Percentiles rank a stretch among this genome's conserved stretches.
Conservation (phyloP, 1,284 basidiomycete species). For the Pyrrhoderma noxium region DNA sequence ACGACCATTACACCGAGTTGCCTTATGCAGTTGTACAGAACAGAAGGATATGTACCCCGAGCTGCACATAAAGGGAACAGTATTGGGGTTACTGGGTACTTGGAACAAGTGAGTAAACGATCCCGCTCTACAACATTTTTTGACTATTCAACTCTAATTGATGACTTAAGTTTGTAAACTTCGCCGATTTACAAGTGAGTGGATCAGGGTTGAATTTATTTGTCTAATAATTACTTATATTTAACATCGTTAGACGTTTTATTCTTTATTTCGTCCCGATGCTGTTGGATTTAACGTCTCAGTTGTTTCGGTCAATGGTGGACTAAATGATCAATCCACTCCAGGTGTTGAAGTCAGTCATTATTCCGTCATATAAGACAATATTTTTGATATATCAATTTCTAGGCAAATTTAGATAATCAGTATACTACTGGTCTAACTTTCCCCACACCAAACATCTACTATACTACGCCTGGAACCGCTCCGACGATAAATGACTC, state of each 20-base stretch:
- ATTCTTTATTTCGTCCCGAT: conserved; percentile 25
- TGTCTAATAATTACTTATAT: not conserved
- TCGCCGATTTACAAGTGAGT: conserved; percentile 23
- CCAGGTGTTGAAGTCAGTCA: conserved; percentile 22
- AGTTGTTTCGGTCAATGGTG: conserved; percentile 27
- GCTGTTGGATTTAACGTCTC: conserved; percentile 25
- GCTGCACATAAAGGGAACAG: conserved; percentile 18
- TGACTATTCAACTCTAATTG: not conserved
- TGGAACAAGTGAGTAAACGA: conserved; percentile 16
- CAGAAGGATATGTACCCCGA: conserved; percentile 17
- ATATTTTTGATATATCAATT: not conserved
- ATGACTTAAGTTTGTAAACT: conserved; percentile 20
- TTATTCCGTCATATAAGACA: conserved; percentile 20
- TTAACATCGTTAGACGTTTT: conserved; percentile 21
- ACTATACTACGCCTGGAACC: conserved; percentile 23
- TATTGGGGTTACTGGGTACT: conserved; percentile 22
- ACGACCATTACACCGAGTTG: conserved; percentile 22
- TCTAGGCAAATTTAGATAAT: conserved; percentile 28
- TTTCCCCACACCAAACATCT: conserved; percentile 26
- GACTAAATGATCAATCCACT: conserved; percentile 25
- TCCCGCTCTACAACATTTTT: conserved; percentile 16
- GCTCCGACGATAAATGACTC: conserved; percentile 27
- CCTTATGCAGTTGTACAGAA: conserved; percentile 18
- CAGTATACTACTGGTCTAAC: conserved; percentile 25
- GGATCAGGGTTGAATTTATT: too few species aligned